These are phyloP conservation scores for Linum tenue DNA, from an alignment of 345 rosid species.

Conservation along the genomic window DNA sequence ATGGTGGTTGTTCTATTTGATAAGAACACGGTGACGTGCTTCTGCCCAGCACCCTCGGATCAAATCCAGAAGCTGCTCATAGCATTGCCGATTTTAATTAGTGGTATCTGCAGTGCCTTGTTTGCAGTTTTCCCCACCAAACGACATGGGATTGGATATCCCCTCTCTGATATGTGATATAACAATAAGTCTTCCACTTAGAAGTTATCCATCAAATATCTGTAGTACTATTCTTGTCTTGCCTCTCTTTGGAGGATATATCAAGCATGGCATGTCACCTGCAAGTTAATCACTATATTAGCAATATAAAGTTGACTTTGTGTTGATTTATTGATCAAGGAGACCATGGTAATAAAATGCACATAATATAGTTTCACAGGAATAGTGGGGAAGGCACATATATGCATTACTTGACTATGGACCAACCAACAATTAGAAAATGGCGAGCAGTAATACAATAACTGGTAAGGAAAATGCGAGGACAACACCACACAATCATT, in stretches of 20 bases:
- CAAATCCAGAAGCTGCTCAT: neutral
- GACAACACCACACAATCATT: no score
- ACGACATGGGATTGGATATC: slow-evolving; percentile 1
- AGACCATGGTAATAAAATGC: no score
- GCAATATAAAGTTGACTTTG: neutral
- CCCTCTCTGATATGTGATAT: neutral
- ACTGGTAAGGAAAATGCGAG: no score
- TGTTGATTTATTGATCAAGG: no score
- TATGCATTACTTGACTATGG: neutral
- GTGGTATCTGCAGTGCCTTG: neutral
- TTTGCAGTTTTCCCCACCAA: neutral
- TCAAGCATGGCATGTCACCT: neutral
- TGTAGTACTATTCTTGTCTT: neutral
- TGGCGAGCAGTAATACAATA: no score
- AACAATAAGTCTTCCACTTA: no score
- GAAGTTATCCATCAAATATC: no score
- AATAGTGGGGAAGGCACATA: no score
- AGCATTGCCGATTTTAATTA: neutral
- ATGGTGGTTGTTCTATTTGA: neutral
- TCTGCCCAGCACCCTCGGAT: neutral
- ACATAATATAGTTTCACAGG: no score
- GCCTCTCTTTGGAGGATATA: neutral
- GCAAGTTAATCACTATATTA: neutral
- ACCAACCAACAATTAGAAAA: no score
- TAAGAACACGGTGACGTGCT: neutral